These are phyloP conservation scores for Aspergillus fischeri DNA, from an alignment of 2,329 filamentous ascomycete species.

Conservation along the genomic window DNA sequence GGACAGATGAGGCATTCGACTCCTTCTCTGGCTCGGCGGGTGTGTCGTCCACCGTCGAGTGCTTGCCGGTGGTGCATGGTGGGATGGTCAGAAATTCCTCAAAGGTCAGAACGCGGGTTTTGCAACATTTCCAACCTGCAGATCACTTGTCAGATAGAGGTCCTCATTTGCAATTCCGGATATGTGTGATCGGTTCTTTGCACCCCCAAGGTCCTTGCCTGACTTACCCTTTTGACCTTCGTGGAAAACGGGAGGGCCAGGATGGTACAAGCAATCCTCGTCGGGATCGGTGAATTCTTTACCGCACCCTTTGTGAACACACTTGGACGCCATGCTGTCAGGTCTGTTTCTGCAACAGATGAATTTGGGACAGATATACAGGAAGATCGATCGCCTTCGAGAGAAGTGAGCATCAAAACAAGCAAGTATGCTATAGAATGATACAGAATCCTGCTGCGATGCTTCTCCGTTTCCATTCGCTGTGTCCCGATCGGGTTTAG, in stretches of 20 bases:
- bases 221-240: constrained; percentile 92
- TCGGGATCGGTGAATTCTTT: constrained; percentile 78
- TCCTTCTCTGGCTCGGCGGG: constrained; percentile 47
- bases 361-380: background rate
- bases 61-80: constrained; percentile 88
- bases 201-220: constrained; percentile 24
- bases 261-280: constrained; percentile 87
- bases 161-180: background rate
- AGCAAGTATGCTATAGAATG: constrained; percentile 2
- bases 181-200: constrained; percentile 1
- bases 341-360: background rate
- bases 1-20: constrained; percentile 9
- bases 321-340: constrained; percentile 56
- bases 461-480: background rate
- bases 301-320: constrained; percentile 92
- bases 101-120: constrained; percentile 91
- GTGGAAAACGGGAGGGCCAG: constrained; percentile 90
- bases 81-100: constrained; percentile 94
- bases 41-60: constrained; percentile 79
- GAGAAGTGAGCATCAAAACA: background rate
- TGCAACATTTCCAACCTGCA: constrained; percentile 97
- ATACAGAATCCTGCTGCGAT: constrained; percentile 6
- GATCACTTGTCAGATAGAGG: constrained; percentile 5
- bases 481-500: constrained; percentile 30
- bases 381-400: constrained; percentile 2